Evolutionary conservation across 2,329 filamentous ascomycete species (phyloP).

Genomic region (Cryphonectria japonica): DNA sequence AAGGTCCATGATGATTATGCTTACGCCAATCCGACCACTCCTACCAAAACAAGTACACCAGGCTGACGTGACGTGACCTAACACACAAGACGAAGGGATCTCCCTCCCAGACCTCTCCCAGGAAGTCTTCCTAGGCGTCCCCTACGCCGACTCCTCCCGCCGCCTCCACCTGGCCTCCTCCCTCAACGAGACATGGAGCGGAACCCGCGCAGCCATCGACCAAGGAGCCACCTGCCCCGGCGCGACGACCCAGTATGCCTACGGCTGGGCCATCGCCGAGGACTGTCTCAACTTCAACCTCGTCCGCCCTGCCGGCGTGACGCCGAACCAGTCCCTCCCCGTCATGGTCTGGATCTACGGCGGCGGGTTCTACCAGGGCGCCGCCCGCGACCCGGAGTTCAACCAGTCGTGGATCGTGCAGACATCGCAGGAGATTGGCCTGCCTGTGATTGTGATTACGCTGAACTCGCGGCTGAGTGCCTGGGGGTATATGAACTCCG

Average conservation of each 20-base stretch:
- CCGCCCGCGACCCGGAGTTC: conserved; percentile 4
- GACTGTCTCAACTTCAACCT: conserved; percentile 43
- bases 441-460: conserved; percentile 13
- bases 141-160: conserved; percentile 12
- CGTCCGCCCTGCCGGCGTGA: conserved; percentile 35
- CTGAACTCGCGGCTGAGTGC: conserved; percentile 10
- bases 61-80: background rate
- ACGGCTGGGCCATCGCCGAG: conserved; percentile 39
- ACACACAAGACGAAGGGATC: background rate
- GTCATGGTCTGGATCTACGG: conserved; percentile 22
- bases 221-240: conserved; percentile 8
- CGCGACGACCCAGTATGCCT: background rate
- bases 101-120: conserved; percentile 10
- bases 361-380: conserved; percentile 13
- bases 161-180: conserved; percentile 9
- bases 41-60: background rate
- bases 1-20: background rate
- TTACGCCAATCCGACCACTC: background rate
- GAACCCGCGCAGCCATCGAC: background rate
- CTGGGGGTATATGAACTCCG: conserved; percentile 14
- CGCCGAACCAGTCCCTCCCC: conserved; percentile 3
- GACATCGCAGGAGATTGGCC: conserved; percentile 8
- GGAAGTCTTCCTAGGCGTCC: conserved; percentile 1
- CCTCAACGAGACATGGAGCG: conserved; percentile 12
- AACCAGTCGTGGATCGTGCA: conserved; percentile 15